A percentile compares a stretch with the other conserved stretches of the same genome.
phyloP scores from a whole-genome alignment of 192 early-diverging fungal genomes.

The Podila epigama region DNA sequence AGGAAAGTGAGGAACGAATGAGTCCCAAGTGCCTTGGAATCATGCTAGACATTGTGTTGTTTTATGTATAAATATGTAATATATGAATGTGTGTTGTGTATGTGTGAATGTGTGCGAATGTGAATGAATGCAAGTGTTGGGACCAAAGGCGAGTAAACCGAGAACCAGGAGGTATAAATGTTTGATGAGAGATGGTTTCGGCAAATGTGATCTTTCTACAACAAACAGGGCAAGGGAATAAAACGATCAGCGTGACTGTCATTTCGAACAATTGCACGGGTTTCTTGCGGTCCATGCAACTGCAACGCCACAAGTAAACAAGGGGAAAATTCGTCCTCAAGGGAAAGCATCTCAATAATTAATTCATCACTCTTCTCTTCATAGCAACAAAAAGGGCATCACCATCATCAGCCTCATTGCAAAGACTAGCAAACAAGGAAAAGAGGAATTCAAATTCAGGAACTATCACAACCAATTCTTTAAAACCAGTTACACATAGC shows the following conservation, averaged over 20 bases:
- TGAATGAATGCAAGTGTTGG: no score
- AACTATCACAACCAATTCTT: no score
- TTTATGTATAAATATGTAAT: no score
- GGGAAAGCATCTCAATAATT: not conserved
- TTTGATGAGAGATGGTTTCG: not conserved
- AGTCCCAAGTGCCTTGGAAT: constrained; percentile 28
- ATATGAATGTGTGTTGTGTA: constrained; percentile 1
- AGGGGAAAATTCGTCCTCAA: not conserved
- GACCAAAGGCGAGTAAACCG: no score
- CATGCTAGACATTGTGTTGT: constrained; percentile 33
- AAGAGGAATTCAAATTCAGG: no score
- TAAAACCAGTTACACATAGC: no score
- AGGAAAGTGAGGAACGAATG: not conserved
- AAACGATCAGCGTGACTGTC: not conserved
- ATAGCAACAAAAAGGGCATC: no score
- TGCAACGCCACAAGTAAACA: not conserved
- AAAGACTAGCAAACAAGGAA: no score
- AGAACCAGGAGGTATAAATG: no score
- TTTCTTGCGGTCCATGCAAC: not conserved
- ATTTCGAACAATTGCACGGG: not conserved
- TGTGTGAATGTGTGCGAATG: not conserved
- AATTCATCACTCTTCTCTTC: not conserved
- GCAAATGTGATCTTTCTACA: no score
- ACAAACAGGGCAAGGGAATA: no score
- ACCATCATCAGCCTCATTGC: not conserved